A percentile compares a stretch with the other conserved stretches of the same genome.
Conservation (phyloP, 164 flowering plant genomes). For the Umbellularia californica region DNA sequence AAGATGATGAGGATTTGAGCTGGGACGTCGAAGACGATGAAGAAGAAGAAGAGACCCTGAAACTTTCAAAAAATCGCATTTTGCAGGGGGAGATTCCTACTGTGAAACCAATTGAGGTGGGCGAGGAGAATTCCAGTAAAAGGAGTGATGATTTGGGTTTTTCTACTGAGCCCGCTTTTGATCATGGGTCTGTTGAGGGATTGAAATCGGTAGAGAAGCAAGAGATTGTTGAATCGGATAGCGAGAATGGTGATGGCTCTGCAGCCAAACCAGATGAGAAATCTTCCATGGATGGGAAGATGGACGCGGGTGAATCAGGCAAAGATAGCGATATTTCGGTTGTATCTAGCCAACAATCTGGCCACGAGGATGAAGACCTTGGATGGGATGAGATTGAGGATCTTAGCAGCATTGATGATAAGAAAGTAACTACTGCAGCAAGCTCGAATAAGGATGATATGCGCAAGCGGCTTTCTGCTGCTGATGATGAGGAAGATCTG, state of each 20-base stretch:
- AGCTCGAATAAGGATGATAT: constrained; percentile 44
- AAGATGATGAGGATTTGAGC: constrained; percentile 77
- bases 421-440: constrained; percentile 23
- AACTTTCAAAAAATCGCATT: too few species aligned
- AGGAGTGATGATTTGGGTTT: background rate
- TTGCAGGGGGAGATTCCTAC: background rate
- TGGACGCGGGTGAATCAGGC: constrained; percentile 35
- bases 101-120: background rate
- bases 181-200: background rate
- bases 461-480: constrained; percentile 55
- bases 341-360: constrained; percentile 50
- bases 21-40: constrained; percentile 80
- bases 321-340: constrained; percentile 57
- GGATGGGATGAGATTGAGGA: constrained; percentile 97
- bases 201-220: background rate
- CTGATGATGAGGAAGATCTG: constrained; percentile 77
- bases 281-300: constrained; percentile 29
- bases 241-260: constrained; percentile 14
- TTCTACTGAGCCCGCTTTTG: background rate
- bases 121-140: background rate
- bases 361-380: constrained; percentile 66
- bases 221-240: background rate
- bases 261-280: constrained; percentile 23
- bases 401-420: constrained; percentile 56
- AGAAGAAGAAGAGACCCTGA: background rate